Evolutionary conservation across 73 alveolate genomes (phyloP).

Genomic region (Chromera velia): DNA sequence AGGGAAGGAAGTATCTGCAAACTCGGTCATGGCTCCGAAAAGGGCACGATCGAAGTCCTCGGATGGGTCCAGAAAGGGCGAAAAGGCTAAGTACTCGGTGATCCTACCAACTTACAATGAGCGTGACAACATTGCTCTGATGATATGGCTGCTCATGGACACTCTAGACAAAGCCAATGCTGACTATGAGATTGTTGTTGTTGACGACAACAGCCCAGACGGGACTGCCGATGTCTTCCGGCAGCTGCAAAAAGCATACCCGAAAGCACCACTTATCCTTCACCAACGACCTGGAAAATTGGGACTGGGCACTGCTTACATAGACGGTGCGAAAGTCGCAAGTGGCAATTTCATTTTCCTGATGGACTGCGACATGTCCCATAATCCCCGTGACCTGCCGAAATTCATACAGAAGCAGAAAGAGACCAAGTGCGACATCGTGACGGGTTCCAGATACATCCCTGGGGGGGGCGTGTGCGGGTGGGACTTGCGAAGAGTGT

Average conservation of each 20-base stretch:
- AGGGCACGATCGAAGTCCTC: background rate
- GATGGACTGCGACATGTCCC: slow-evolving; percentile 97
- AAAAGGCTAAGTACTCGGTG: slow-evolving; percentile 68
- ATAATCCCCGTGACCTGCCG: slow-evolving; percentile 75
- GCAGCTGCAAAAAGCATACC: slow-evolving; percentile 75
- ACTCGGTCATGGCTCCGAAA: background rate
- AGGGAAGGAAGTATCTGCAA: background rate
- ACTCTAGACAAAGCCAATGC: slow-evolving; percentile 60
- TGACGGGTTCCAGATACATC: slow-evolving; percentile 89
- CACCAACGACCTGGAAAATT: slow-evolving; percentile 86
- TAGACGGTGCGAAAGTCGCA: slow-evolving; percentile 81
- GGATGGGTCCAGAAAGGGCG: background rate
- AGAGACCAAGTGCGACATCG: slow-evolving; percentile 76
- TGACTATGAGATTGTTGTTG: slow-evolving; percentile 80
- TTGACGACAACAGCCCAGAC: slow-evolving; percentile 95
- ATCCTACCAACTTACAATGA: slow-evolving; percentile 93
- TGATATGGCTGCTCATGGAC: slow-evolving; percentile 64
- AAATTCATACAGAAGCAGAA: slow-evolving; percentile 62
- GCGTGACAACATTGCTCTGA: slow-evolving; percentile 88
- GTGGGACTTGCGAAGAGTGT: slow-evolving; percentile 87
- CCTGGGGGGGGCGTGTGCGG: slow-evolving; percentile 92
- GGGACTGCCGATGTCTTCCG: slow-evolving; percentile 76
- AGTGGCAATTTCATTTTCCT: slow-evolving; percentile 81
- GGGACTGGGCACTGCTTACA: slow-evolving; percentile 95
- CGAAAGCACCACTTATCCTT: slow-evolving; percentile 67